Conservation (phyloP, 495 filamentous ascomycete genomes). For the Penicilliopsis zonata region DNA sequence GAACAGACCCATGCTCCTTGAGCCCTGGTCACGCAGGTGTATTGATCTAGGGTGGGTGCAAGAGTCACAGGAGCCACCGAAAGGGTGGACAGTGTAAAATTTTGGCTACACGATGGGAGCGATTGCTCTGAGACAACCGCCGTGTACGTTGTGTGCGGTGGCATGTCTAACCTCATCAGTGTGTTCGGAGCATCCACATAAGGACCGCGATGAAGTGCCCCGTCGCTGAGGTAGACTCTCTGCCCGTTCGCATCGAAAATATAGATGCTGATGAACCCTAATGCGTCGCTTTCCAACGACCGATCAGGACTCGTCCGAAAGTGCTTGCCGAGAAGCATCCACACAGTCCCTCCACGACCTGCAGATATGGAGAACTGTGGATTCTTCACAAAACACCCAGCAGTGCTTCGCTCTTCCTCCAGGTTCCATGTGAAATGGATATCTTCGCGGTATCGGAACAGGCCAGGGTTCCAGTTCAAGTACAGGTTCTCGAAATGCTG, state of each 20-base stretch:
- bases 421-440: constrained; percentile 85
- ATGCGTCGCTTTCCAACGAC: constrained; percentile 27
- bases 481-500: constrained; percentile 93
- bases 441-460: constrained; percentile 74
- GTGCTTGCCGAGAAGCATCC: constrained; percentile 78
- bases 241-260: constrained; percentile 64
- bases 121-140: constrained; percentile 69
- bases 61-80: constrained; percentile 48
- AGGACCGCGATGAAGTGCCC: constrained; percentile 53
- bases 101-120: constrained; percentile 53
- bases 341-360: constrained; percentile 47
- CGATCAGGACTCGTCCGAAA: constrained; percentile 29
- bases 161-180: constrained; percentile 61
- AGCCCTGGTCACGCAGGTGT: constrained; percentile 40
- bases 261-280: constrained; percentile 78
- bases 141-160: constrained; percentile 51
- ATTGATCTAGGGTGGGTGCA: constrained; percentile 43
- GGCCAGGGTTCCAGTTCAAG: constrained; percentile 87
- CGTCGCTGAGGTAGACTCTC: constrained; percentile 59
- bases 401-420: constrained; percentile 36
- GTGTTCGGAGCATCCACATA: constrained; percentile 92
- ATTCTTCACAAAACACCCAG: constrained; percentile 59
- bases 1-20: constrained; percentile 58
- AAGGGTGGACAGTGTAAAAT: constrained; percentile 77
- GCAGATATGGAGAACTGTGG: constrained; percentile 70